Percentiles rank a stretch among this genome's conserved stretches.
Conservation (phyloP, 2,329 filamentous ascomycete species). For the Colletotrichum musae region DNA sequence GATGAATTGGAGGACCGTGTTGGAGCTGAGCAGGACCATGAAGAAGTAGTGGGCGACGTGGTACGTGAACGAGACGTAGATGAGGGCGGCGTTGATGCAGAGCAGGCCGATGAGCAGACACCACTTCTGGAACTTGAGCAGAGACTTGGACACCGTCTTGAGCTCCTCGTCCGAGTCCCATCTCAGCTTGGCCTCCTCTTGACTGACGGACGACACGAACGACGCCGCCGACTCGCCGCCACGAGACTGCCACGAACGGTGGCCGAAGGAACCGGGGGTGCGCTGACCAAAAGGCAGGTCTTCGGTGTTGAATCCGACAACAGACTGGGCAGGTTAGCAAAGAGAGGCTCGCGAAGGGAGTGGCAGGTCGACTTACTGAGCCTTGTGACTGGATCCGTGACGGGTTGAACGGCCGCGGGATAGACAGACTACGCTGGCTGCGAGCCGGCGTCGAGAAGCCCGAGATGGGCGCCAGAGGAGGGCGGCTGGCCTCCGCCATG, state of each 20-base stretch:
- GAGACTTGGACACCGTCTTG: conserved; percentile 53
- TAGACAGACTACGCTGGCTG: conserved; percentile 40
- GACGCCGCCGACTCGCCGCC: conserved; percentile 52
- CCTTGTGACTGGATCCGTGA: conserved; percentile 33
- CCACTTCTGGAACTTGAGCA: conserved; percentile 57
- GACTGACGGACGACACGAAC: conserved; percentile 53
- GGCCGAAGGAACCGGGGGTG: conserved; percentile 49
- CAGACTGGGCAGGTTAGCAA: conserved; percentile 46
- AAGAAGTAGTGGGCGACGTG: conserved; percentile 60
- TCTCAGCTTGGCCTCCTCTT: conserved; percentile 56
- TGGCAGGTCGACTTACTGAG: conserved; percentile 19
- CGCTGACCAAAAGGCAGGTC: conserved; percentile 49
- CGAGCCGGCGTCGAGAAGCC: conserved; percentile 25
- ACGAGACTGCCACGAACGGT: conserved; percentile 51
- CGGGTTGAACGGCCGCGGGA: conserved; percentile 28
- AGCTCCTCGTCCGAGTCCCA: conserved; percentile 58
- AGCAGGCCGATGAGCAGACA: conserved; percentile 53
- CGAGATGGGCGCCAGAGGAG: conserved; percentile 16
- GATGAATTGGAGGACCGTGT: conserved; percentile 58
- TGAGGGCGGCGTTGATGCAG: conserved; percentile 53
- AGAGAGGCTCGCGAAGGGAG: neutral
- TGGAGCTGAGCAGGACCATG: conserved; percentile 61
- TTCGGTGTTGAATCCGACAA: conserved; percentile 49
- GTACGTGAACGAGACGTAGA: conserved; percentile 54
- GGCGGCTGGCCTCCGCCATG: conserved; percentile 26